Conservation (phyloP, 2,329 filamentous ascomycete genomes). For the Scedosporium boydii region DNA sequence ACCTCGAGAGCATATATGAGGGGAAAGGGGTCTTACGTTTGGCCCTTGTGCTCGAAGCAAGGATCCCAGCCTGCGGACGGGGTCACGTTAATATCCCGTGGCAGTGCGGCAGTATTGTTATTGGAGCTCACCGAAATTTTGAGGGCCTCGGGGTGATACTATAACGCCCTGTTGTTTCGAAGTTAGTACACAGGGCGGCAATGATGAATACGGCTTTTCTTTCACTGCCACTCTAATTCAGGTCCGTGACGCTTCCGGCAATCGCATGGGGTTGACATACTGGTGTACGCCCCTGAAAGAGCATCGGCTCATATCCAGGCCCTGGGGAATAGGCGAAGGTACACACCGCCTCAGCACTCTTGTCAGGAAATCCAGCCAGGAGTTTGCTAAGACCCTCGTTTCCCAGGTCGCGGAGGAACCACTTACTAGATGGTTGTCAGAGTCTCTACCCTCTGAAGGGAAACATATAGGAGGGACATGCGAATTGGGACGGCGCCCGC, state of each 20-base stretch:
- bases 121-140: not conserved
- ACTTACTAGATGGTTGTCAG: conserved; percentile 55
- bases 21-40: conserved; percentile 49
- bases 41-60: conserved; percentile 85
- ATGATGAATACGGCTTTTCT: not conserved
- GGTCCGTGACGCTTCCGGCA: too few relatives aligned
- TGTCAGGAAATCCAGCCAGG: conserved; percentile 79
- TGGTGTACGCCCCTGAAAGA: conserved; percentile 86
- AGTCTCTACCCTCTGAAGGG: not conserved
- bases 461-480: not conserved
- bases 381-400: conserved; percentile 83
- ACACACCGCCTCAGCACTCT: conserved; percentile 85
- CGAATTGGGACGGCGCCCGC: too few relatives aligned
- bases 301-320: conserved; percentile 69
- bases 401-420: conserved; percentile 79
- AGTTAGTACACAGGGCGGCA: not conserved
- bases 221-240: too few relatives aligned
- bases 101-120: not conserved
- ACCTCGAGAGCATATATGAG: not conserved
- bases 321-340: conserved; percentile 90
- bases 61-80: conserved; percentile 73
- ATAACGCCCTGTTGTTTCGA: not conserved
- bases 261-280: conserved; percentile 35
- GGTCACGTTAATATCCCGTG: not conserved
- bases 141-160: conserved; percentile 7